phyloP scores from a whole-genome alignment of 2,329 filamentous ascomycete genomes.

The Stemphylium beticola region DNA sequence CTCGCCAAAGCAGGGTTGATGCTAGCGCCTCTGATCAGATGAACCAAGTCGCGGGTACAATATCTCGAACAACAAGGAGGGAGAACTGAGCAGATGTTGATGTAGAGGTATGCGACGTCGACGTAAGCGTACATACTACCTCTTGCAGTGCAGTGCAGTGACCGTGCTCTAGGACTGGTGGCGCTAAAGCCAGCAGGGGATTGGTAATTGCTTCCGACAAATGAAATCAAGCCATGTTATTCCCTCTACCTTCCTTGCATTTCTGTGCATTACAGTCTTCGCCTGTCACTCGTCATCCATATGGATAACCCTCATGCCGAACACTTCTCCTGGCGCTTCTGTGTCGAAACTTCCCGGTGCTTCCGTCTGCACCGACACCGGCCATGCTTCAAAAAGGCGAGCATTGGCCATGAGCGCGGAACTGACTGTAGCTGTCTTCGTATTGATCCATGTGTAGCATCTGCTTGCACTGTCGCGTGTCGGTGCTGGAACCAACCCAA shows the following conservation, averaged over 20 bases:
- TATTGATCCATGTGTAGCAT: too few relatives aligned
- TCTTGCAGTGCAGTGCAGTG: slow-evolving; percentile 24
- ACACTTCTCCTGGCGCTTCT: not conserved
- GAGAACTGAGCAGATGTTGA: not conserved
- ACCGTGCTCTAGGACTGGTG: slow-evolving; percentile 37
- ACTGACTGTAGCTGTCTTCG: too few relatives aligned
- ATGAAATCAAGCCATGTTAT: slow-evolving; percentile 2
- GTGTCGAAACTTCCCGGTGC: not conserved
- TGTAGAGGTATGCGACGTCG: slow-evolving; percentile 22
- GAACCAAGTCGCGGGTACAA: not conserved
- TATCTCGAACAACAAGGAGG: not conserved
- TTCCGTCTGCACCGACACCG: slow-evolving; percentile 1
- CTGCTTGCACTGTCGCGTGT: too few relatives aligned
- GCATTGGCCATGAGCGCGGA: not conserved
- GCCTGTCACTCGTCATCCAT: not conserved
- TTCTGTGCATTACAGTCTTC: not conserved
- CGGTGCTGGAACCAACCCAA: not conserved
- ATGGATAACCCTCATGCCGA: too few relatives aligned
- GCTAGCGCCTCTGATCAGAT: slow-evolving; percentile 15
- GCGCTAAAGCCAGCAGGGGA: slow-evolving; percentile 43
- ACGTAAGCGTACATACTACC: slow-evolving; percentile 41
- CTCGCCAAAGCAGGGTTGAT: slow-evolving; percentile 31
- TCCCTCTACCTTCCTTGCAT: slow-evolving; percentile 1
- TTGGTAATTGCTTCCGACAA: slow-evolving; percentile 35
- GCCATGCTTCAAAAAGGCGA: slow-evolving; percentile 1